A percentile compares a stretch with the other conserved stretches of the same genome.
These are phyloP conservation scores for Platismatia glauca DNA, from an alignment of 495 filamentous ascomycete species.

Conservation along the genomic window DNA sequence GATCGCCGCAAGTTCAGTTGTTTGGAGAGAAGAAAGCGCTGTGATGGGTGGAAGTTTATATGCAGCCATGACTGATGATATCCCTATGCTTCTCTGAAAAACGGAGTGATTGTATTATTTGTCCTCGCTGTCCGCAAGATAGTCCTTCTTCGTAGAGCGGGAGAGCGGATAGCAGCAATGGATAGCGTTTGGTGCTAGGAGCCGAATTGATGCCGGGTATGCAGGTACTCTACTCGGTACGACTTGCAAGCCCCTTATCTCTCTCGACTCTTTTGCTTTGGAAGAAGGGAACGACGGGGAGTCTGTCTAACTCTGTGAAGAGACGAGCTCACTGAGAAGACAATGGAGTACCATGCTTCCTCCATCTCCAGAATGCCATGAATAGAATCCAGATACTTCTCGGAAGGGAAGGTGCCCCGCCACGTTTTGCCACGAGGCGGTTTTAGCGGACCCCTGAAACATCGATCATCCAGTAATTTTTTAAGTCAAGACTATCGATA, in stretches of 20 bases:
- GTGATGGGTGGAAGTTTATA: constrained; percentile 42
- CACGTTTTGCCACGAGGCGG: not conserved
- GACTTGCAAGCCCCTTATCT: not conserved
- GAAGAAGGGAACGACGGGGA: not conserved
- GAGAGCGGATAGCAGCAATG: not conserved
- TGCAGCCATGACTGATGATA: constrained; percentile 10
- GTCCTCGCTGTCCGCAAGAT: not conserved
- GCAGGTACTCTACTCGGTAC: constrained; percentile 4
- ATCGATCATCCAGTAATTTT: constrained; percentile 3
- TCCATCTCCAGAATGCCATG: not conserved
- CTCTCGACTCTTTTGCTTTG: not conserved
- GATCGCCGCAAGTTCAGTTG: constrained; percentile 47
- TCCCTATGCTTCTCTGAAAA: not conserved
- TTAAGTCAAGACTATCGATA: not conserved
- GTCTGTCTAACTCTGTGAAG: not conserved
- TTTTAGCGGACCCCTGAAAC: constrained; percentile 3
- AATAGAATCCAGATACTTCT: not conserved
- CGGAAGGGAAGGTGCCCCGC: not conserved
- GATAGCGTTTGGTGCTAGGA: constrained; percentile 1
- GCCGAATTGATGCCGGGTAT: constrained; percentile 1
- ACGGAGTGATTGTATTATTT: not conserved
- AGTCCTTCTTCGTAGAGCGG: not conserved
- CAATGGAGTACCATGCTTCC: not conserved
- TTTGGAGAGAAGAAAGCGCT: constrained; percentile 45
- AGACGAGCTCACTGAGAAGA: not conserved